Base-by-base conservation (phyloP, 2,329 filamentous ascomycete species). In the Ceratocystis harringtonii region DNA sequence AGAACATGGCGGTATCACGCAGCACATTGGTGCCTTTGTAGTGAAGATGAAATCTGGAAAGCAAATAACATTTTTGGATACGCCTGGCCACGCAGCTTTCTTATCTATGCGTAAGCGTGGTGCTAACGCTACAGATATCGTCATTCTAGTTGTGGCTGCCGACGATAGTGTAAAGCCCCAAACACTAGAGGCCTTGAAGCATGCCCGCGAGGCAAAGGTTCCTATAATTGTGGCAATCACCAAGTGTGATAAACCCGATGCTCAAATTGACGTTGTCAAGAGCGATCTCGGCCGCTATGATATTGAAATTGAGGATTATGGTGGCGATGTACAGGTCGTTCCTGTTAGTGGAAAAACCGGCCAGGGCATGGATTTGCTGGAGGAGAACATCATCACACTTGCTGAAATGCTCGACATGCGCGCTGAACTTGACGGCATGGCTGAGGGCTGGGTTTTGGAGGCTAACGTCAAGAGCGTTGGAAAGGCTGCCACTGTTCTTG, bases 131-230 rank as follows among this genome's bases (percentile, higher is more conserved):
- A 99, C 95, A 0, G 94, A 99, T 73, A 96, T 99, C 70, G 90
- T 99, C 15, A 87, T 99, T 52, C 78, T 99, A 22, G 94, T 99
- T 0, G 92, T 99, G 25, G 94, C 94, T 5, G 92, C 92, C 7
- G 94, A 99, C 73, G 95, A 99, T 73, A 94, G 91, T 72, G 92
- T 99, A 70, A 99, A 94, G 79, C 94, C 94, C 2, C 94, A 99
- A 73, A 99, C 95, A 0, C 79, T 97, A 1, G 94, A 99, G 77
- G 94, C 94, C 5, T 85, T 99, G 73, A 96, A 95, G 75, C 94
- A 99, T 73, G 92, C 94, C 6, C 88, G 87, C 66, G 81, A 83
- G 36, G 90, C 94, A 62, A 87, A 88, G 68, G 94, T 97, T 0
- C 92, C 94, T 4, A 92, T 99, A 62, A 96, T 99, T 67, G 94